Conservation (phyloP, 2,329 filamentous ascomycete genomes). For the Alternaria viburni region DNA sequence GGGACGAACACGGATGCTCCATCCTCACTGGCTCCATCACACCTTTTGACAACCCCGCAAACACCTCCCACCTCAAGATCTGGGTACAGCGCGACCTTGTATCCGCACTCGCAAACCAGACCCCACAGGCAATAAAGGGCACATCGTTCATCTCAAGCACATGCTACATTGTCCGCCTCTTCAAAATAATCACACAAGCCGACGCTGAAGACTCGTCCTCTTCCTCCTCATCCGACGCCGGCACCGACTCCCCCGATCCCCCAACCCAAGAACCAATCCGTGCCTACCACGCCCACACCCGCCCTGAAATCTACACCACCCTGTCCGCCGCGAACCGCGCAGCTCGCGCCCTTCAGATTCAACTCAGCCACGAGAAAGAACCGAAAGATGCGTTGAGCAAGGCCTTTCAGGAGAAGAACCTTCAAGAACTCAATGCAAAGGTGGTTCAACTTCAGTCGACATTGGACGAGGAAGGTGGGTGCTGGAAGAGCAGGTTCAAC, state of each 20-base stretch:
- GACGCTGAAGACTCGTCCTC: not conserved
- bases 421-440: slow-evolving; percentile 19
- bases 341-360: slow-evolving; percentile 32
- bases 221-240: not conserved
- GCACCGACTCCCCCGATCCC: not conserved
- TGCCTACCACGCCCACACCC: slow-evolving; percentile 12
- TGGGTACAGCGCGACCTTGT: slow-evolving; percentile 27
- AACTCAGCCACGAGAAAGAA: slow-evolving; percentile 28
- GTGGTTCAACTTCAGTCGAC: slow-evolving; percentile 10
- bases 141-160: slow-evolving; percentile 23
- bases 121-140: not conserved
- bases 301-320: slow-evolving; percentile 31
- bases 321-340: slow-evolving; percentile 33
- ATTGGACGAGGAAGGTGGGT: slow-evolving; percentile 11
- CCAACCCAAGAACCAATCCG: not conserved
- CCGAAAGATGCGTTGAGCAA: slow-evolving; percentile 2
- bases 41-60: slow-evolving; percentile 14
- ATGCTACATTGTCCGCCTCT: slow-evolving; percentile 30
- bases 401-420: slow-evolving; percentile 23
- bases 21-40: slow-evolving; percentile 9
- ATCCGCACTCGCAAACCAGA: slow-evolving; percentile 12
- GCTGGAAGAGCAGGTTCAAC: slow-evolving; percentile 34
- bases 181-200: slow-evolving; percentile 15
- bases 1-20: slow-evolving; percentile 19
- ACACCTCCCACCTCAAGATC: slow-evolving; percentile 18